Evolutionary conservation across 805 yeast genomes (phyloP), one percentile per base, ranked within the genome.

Genomic region (Sugiyamaella boreocaroliniensis): DNA sequence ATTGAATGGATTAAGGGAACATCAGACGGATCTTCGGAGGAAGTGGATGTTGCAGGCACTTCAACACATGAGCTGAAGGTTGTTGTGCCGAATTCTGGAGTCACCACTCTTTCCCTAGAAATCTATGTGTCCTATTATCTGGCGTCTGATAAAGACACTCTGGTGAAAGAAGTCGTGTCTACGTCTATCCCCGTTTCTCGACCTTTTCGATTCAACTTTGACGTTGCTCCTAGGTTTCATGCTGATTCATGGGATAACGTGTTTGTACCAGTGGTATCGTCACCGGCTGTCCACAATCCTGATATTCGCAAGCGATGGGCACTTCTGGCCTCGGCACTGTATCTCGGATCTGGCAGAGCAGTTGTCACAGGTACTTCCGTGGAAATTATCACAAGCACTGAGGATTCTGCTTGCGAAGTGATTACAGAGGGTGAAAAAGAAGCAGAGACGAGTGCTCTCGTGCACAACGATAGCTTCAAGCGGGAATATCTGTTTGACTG

Each of bases 201-300:
- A 40, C 74, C 75, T 7, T 68, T 72, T 53, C 60, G 72, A 2
- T 67, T 63, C 11, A 62, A 64, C 14, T 71, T 69, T 48, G 69
- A 67, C 22, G 66, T 72, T 6, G 37, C 64, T 6, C 72, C 76
- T 1, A 59, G 64, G 22, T 54, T 58, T 11, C 62, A 66, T 41
- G 60, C 59, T 1, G 66, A 63, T 20, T 52, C 52, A 4, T 72
- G 76, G 76, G 68, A 71, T n/a, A 67, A 61, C 41, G 52, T 66
- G 42, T 72, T 72, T 55, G 61, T 68, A 11, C 64, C 70, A 7
- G 19, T 18, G 22, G 22, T 10, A 9, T 51, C 55, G 10, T 16
- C 29, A 20, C 12, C 32, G 9, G 47, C 47, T 11, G 22, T 43
- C 29, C 54, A 49, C 26, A 47, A 52, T 14, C 54, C 56, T 41